Percentiles rank a stretch among this genome's conserved stretches.
phyloP scores from a whole-genome alignment of 352 stramenopile species.

The Plasmopara halstedii region DNA sequence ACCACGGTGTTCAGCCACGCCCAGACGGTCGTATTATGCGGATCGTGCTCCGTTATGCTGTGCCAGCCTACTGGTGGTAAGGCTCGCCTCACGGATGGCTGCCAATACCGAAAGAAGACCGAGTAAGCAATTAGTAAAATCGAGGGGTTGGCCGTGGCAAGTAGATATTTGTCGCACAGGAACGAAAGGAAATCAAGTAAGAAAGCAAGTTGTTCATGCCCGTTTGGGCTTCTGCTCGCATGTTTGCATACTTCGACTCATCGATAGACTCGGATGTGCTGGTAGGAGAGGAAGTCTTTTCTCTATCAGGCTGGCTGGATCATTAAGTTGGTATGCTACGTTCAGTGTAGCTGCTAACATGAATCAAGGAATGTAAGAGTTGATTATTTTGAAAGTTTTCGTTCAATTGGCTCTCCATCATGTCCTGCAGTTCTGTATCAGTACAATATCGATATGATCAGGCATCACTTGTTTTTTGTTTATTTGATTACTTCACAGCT shows the following conservation, averaged over 20 bases:
- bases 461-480: neutral
- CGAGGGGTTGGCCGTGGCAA: conserved; percentile 3
- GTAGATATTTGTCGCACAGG: conserved; percentile 26
- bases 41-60: conserved; percentile 96
- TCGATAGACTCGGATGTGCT: conserved; percentile 18
- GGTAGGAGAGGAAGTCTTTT: conserved; percentile 16
- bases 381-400: conserved; percentile 53
- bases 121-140: conserved; percentile 83
- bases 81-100: conserved; percentile 97
- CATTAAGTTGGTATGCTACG: conserved; percentile 19
- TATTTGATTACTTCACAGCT: neutral
- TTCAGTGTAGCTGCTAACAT: conserved; percentile 30
- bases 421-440: too few relatives aligned
- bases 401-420: too few relatives aligned
- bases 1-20: conserved; percentile 99
- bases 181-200: conserved; percentile 22
- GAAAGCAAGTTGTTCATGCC: conserved; percentile 23
- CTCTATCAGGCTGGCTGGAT: conserved; percentile 16
- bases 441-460: neutral
- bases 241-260: conserved; percentile 13
- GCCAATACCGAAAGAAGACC: conserved; percentile 99
- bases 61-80: conserved; percentile 98
- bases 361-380: conserved; percentile 58
- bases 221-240: conserved; percentile 22
- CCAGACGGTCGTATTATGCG: conserved; percentile 97